Evolutionary conservation across 768 basidiomycete genomes (phyloP).

Genomic region (Amanita subjunquillea): DNA sequence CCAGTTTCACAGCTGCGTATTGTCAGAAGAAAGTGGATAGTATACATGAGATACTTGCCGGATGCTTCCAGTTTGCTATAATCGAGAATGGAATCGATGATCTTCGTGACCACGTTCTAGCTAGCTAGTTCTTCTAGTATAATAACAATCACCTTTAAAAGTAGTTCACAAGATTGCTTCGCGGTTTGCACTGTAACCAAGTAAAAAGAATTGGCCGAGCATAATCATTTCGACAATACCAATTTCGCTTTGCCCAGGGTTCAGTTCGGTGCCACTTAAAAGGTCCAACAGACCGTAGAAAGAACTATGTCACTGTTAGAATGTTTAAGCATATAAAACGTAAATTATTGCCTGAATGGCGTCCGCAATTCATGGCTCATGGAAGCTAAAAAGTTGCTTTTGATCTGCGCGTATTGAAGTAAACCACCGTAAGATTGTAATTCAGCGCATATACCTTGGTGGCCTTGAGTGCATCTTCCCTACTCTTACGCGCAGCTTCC

Average conservation of each 20-base stretch:
- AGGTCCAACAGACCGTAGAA: conserved; percentile 72
- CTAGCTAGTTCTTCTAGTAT: background rate
- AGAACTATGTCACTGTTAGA: conserved; percentile 29
- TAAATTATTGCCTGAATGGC: conserved; percentile 51
- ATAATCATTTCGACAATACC: conserved; percentile 23
- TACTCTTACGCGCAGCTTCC: conserved; percentile 57
- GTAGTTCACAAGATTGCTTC: conserved; percentile 66
- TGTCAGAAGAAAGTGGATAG: conserved; percentile 1
- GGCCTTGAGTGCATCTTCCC: conserved; percentile 65
- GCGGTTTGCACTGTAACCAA: conserved; percentile 53
- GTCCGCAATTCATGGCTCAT: conserved; percentile 76
- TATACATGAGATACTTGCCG: conserved; percentile 22
- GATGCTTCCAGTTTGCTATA: conserved; percentile 76
- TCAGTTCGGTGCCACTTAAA: conserved; percentile 61
- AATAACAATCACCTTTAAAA: conserved; percentile 41
- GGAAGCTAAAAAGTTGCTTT: conserved; percentile 67
- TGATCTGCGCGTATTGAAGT: conserved; percentile 35
- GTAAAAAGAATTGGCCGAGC: background rate
- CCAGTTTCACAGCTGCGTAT: conserved; percentile 52
- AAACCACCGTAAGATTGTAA: background rate
- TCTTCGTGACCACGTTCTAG: conserved; percentile 25
- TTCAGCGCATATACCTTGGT: conserved; percentile 40
- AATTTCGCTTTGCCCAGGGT: conserved; percentile 60
- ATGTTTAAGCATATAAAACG: background rate
- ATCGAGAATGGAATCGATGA: conserved; percentile 71